Percentiles rank a stretch among this genome's conserved stretches.
Evolutionary conservation across 441 rosid genomes (phyloP).

Genomic region (Monsonia emarginata): DNA sequence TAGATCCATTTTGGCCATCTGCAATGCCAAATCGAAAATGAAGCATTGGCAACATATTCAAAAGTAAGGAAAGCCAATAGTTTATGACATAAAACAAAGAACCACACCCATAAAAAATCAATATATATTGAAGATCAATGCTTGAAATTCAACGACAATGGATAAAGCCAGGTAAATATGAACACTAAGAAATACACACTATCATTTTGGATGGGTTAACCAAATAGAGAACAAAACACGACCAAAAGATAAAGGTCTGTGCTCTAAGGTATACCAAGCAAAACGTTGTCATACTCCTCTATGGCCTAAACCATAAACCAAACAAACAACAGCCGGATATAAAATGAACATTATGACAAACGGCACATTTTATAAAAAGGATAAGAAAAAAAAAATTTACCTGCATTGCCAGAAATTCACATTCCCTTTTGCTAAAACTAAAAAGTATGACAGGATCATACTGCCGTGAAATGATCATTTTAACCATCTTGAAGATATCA

Average conservation of each 20-base stretch:
- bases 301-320: neutral
- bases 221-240: neutral
- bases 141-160: neutral
- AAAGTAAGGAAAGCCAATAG: neutral
- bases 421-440: conserved; percentile 95
- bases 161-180: neutral
- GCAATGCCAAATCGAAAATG: conserved; percentile 17
- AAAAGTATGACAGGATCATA: conserved; percentile 93
- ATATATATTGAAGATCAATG: neutral
- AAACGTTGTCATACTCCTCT: neutral
- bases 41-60: conserved; percentile 3
- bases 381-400: conserved; percentile 28
- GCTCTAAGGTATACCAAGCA: neutral
- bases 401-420: conserved; percentile 97
- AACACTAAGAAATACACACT: neutral
- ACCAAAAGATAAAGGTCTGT: neutral
- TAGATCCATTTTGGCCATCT: conserved; percentile 97
- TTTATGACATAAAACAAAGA: neutral
- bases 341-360: neutral
- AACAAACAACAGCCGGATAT: neutral
- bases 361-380: neutral
- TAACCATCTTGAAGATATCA: conserved; percentile 92
- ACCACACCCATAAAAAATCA: neutral
- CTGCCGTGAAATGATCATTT: conserved; percentile 88
- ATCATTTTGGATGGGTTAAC: neutral